Evolutionary conservation across 495 filamentous ascomycete genomes (phyloP), one percentile per base, ranked within the genome.

Genomic region (Trichoderma orchidacearum): DNA sequence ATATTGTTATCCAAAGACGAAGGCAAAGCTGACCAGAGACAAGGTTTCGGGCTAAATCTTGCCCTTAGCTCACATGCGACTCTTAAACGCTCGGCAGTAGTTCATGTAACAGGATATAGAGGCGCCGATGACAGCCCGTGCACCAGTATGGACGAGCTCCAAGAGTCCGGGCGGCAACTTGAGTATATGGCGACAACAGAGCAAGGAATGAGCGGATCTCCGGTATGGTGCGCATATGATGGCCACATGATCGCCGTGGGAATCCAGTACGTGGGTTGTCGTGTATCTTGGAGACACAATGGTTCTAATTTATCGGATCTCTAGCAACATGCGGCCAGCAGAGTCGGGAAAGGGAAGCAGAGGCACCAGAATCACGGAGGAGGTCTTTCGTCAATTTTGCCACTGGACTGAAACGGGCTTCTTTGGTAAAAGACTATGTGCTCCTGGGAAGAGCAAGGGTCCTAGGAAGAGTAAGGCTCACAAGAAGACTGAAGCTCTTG

Each of bases 201-300:
- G 29, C 38, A n/a, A 13, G 56, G 56, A 13, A 53, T 58, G 29
- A 58, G 56, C 23, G 56, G 56, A 23, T 51, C 45, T 18, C 53
- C 56, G 5, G 29, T 58, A 7, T 58, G 56, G 56, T 25, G 56
- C 9, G 18, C 30, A 9, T 57, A 53, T 27, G 31, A 17, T 2
- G 50, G 50, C 15, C 17, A 58, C 3, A 15, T 15, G 28, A 54
- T 35, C 11, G 56, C 36, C 1, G 54, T 58, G 11, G 56, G 50
- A 12, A 58, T 58, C 13, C 56, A 58, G 56, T 58, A 28, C 21
- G 56, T 35, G 53, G 21, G 11, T 51, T 0, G 7, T 5, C 23
- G n/a, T 12, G 25, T 27, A 8, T 36, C 34, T 36, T 15, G 12
- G 11, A 3, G 3, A 13, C 34, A 13, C 34, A 36, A 4, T 4